Base-by-base conservation (phyloP, 148 eudicot species). In the Bassia scoparia region DNA sequence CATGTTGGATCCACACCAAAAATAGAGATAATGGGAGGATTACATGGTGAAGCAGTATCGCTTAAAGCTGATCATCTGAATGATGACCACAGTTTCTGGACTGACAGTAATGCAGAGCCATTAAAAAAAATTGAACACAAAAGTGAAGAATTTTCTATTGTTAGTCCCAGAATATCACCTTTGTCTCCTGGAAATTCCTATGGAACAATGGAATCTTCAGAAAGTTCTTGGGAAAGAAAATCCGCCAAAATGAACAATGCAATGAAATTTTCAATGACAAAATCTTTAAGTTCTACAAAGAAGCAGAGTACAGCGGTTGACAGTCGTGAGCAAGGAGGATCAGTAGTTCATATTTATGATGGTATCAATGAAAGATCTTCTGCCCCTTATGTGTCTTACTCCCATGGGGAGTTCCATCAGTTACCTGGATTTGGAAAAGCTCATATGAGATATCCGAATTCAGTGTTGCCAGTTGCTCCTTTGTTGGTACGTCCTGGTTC, bases 401-500 rank as follows among this genome's bases (percentile, higher is more conserved):
- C 78, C 74, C 85, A 67, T 56, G 75, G 82, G 21, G 67, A 82
- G 23, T 72, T 80, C 37, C 83, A 77, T 31, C 84, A 76, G 48
- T 26, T 80, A 29, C 78, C 82, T 64, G 84, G 79, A 66, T 75
- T 76, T 76, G 95, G 90, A 76, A 72, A 62, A 37, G 77, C 90
- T 79, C 89, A 80, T 69, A 79, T 83, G 15, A 87, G 88, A 78
- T 84, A 80, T 17, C 74, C 90, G 9, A 90, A 84, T 46, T 74
- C 96, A 29, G 43, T 80, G 34, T 55, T 84, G 9, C 87, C 89
- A 21, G 68, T 87, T 74, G 70, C 84, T 55, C 88, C 97, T 8
- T 77, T 91, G 83, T 61, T 85, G 44, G 46, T 88, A 18, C 82
- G 81, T 52, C 84, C 86, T 73, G 82, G 83, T 35, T 84, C 96